Evolutionary conservation across 225 moss, liverwort and hornwort genomes (phyloP).

Genomic region (Lunularia cruciata): DNA sequence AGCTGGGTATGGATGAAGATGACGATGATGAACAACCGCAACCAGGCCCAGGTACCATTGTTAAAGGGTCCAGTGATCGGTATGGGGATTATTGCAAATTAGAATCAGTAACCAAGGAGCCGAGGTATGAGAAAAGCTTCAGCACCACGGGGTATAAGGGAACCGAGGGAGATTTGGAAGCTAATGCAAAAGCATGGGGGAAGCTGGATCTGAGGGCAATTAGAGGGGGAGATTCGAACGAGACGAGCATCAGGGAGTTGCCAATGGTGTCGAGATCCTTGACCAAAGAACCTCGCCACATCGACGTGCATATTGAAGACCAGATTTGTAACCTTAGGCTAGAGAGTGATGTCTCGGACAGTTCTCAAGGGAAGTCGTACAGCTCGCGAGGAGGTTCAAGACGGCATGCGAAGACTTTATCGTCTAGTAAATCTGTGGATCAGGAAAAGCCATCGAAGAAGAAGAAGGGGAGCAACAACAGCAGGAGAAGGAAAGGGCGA

Average conservation of each 20-base stretch:
- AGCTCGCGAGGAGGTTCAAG: constrained; percentile 27
- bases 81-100: constrained; percentile 41
- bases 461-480: constrained; percentile 32
- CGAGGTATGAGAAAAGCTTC: constrained; percentile 29
- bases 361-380: constrained; percentile 36
- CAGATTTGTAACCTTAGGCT: constrained; percentile 48
- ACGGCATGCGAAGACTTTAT: constrained; percentile 19
- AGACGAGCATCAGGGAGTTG: constrained; percentile 32
- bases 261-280: constrained; percentile 31
- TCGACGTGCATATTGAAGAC: constrained; percentile 46
- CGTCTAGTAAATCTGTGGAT: constrained; percentile 19
- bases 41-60: constrained; percentile 15
- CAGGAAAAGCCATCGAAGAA: constrained; percentile 28
- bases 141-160: constrained; percentile 26
- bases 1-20: constrained; percentile 27
- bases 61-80: constrained; percentile 39
- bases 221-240: constrained; percentile 21
- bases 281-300: constrained; percentile 32
- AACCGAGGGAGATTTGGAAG: constrained; percentile 36
- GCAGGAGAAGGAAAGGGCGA: constrained; percentile 35
- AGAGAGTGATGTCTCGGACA: constrained; percentile 47
- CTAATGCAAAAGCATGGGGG: constrained; percentile 53
- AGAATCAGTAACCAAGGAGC: constrained; percentile 24
- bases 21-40: constrained; percentile 3
- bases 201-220: constrained; percentile 34